phyloP scores from a whole-genome alignment of 805 yeast species.

The Sungouiozyma ichnusensis region DNA sequence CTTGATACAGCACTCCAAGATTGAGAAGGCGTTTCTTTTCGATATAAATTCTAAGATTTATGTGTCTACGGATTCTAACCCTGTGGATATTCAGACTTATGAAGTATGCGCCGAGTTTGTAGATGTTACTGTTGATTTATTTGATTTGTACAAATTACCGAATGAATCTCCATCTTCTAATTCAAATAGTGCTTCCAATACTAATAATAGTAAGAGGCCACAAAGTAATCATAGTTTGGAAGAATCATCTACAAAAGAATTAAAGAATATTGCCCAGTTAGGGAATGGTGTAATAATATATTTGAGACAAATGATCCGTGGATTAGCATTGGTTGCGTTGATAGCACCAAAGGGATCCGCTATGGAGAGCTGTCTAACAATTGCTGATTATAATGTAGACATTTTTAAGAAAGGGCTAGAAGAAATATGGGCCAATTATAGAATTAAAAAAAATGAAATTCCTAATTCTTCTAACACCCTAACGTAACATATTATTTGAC shows the following conservation, averaged over 20 bases:
- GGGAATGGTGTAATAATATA: constrained; percentile 79
- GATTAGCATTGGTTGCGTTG: constrained; percentile 81
- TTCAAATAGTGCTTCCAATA: neutral
- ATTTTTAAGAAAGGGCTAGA: constrained; percentile 67
- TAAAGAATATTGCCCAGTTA: constrained; percentile 62
- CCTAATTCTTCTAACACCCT: neutral
- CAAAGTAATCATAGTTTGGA: neutral
- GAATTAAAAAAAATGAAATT: constrained; percentile 6
- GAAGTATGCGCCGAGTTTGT: constrained; percentile 97
- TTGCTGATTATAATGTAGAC: constrained; percentile 83
- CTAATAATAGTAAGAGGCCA: neutral
- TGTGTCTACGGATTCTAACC: constrained; percentile 91
- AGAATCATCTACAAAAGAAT: constrained; percentile 24
- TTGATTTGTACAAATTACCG: constrained; percentile 46
- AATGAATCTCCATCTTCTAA: neutral
- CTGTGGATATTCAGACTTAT: constrained; percentile 90
- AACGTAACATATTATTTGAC: too few relatives aligned
- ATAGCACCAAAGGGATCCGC: constrained; percentile 55
- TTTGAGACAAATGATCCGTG: constrained; percentile 84
- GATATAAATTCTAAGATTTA: constrained; percentile 89
- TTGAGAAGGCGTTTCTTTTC: constrained; percentile 87
- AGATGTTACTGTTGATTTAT: constrained; percentile 84
- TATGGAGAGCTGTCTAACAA: constrained; percentile 41
- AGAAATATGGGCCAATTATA: constrained; percentile 41
- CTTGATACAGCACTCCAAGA: constrained; percentile 76